A percentile compares a stretch with the other conserved stretches of the same genome.
Evolutionary conservation across 2,329 filamentous ascomycete genomes (phyloP).

Genomic region (Epichloe sp.): DNA sequence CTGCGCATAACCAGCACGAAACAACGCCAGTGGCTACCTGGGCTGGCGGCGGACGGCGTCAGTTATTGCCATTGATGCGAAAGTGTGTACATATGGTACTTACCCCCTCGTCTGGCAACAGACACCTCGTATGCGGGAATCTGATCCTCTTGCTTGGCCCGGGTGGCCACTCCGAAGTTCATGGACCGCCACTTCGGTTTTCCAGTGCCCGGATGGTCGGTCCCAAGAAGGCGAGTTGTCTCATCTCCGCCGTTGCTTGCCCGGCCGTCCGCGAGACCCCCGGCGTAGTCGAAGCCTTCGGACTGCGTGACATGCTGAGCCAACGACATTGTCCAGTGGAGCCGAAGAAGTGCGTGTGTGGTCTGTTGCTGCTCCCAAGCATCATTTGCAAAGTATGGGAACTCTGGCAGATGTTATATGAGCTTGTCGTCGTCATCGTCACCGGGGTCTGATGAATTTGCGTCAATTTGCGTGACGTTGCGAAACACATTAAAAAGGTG

Average conservation of each 20-base stretch:
- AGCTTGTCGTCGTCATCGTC: too few relatives aligned
- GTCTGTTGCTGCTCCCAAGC: too few relatives aligned
- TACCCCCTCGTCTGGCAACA: neutral
- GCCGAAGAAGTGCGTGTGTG: too few relatives aligned
- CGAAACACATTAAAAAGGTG: too few relatives aligned
- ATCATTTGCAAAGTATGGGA: too few relatives aligned
- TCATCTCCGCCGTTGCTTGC: neutral
- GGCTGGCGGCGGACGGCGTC: slow-evolving; percentile 8
- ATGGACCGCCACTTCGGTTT: neutral
- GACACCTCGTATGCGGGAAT: neutral
- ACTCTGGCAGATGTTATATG: too few relatives aligned
- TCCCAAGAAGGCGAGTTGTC: neutral
- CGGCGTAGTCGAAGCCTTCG: neutral
- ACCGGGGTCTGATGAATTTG: too few relatives aligned
- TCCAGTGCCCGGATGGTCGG: neutral
- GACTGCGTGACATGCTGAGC: neutral
- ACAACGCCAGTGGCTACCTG: slow-evolving; percentile 18
- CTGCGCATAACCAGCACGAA: slow-evolving; percentile 59
- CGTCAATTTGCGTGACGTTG: too few relatives aligned
- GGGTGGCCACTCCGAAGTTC: neutral
- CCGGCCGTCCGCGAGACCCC: neutral
- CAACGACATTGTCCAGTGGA: neutral
- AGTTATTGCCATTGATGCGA: neutral
- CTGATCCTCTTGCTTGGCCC: neutral
- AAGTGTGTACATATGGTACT: neutral